Conservation (phyloP, 163 green algal genomes). For the Chloromonas sp. region DNA sequence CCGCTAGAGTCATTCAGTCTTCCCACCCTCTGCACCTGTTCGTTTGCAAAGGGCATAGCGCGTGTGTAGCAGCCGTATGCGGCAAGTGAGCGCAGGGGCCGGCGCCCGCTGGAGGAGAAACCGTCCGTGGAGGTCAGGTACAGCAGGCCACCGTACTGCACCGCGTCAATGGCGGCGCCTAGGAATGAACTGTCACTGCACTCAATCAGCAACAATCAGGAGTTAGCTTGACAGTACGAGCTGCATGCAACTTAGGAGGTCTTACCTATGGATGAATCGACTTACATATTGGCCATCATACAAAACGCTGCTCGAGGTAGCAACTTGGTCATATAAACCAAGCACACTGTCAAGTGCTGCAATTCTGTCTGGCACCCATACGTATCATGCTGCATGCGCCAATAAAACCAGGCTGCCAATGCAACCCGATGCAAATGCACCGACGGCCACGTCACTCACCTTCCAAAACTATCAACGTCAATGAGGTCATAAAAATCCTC, state of each 20-base stretch:
- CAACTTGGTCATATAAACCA: neutral
- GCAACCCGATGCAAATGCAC: too few relatives aligned
- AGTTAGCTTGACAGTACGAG: neutral
- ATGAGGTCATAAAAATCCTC: slow-evolving; percentile 61
- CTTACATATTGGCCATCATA: neutral
- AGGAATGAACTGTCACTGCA: slow-evolving; percentile 4
- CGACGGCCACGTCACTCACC: slow-evolving; percentile 10
- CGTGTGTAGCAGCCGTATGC: slow-evolving; percentile 55
- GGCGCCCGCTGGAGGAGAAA: slow-evolving; percentile 40
- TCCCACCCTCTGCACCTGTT: slow-evolving; percentile 34
- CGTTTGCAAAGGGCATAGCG: slow-evolving; percentile 51
- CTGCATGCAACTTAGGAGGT: neutral
- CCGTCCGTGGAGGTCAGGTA: slow-evolving; percentile 71
- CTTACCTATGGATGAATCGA: neutral
- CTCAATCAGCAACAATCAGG: neutral
- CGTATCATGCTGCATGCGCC: neutral
- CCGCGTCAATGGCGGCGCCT: neutral
- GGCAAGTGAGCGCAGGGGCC: slow-evolving; percentile 36
- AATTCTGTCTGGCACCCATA: neutral
- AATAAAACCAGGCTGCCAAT: neutral
- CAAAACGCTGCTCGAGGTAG: neutral
- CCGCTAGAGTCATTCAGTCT: neutral
- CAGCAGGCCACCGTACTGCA: slow-evolving; percentile 43
- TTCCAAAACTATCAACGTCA: slow-evolving; percentile 65
- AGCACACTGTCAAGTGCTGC: neutral